Conservation (phyloP, 768 basidiomycete species). For the Rhizopogon salebrosus region DNA sequence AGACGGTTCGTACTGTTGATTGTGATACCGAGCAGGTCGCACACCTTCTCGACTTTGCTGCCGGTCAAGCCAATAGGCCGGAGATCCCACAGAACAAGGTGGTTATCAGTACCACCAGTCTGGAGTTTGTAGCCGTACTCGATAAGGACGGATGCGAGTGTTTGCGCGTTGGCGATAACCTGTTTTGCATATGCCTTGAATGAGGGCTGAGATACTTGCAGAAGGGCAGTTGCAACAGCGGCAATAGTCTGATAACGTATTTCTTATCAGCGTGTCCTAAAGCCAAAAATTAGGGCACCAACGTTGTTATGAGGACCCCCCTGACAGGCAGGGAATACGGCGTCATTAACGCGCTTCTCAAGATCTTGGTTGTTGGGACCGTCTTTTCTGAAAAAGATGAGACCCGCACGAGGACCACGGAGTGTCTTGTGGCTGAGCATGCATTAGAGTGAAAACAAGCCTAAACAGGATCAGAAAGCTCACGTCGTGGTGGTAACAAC, state of each 20-base stretch:
- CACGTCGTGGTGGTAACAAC: conserved; percentile 97
- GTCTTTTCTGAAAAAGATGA: conserved; percentile 98
- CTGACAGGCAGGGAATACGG: conserved; percentile 99
- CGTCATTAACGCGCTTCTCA: conserved; percentile 95
- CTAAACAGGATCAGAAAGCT: conserved; percentile 21
- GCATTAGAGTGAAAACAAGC: conserved; percentile 1
- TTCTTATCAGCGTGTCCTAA: background rate
- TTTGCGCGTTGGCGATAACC: conserved; percentile 83
- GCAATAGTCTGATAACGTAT: conserved; percentile 76
- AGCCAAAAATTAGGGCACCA: conserved; percentile 18
- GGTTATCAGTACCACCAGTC: conserved; percentile 95
- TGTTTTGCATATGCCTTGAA: conserved; percentile 93
- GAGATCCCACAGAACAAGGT: conserved; percentile 96
- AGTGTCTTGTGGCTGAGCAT: conserved; percentile 89
- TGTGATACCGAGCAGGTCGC: conserved; percentile 93
- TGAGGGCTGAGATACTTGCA: conserved; percentile 84
- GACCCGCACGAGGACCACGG: conserved; percentile 93
- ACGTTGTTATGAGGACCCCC: conserved; percentile 99
- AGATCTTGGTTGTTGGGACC: conserved; percentile 76
- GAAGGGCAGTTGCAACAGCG: conserved; percentile 86
- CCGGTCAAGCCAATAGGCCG: conserved; percentile 95
- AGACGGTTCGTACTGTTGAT: conserved; percentile 71
- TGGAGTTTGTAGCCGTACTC: conserved; percentile 91
- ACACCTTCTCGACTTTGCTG: conserved; percentile 97
- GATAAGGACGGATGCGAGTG: conserved; percentile 68